These are phyloP conservation scores for Euphorbia pulcherrima DNA, from an alignment of 345 rosid genomes.

Conservation along the genomic window DNA sequence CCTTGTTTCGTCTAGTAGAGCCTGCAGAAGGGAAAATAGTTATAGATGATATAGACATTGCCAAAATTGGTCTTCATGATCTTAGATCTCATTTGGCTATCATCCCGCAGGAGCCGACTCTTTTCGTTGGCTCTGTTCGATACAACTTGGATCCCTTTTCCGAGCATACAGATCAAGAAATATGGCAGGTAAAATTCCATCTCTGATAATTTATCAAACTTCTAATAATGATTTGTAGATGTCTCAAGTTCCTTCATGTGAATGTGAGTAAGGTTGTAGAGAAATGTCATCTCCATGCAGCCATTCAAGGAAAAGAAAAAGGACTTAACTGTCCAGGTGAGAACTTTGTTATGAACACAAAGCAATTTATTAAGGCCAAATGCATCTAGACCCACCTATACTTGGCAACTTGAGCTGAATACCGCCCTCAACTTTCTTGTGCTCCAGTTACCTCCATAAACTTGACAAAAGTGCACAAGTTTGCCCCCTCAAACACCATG, in stretches of 20 bases:
- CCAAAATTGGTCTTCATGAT: conserved; percentile 26
- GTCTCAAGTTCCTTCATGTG: neutral
- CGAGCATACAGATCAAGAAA: conserved; percentile 32
- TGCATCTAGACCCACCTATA: no score
- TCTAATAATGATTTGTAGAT: neutral
- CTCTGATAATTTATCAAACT: neutral
- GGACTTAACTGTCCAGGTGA: conserved; percentile 35
- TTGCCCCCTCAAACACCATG: no score
- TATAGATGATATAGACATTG: conserved; percentile 14
- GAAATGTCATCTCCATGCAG: conserved; percentile 38
- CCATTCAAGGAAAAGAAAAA: conserved; percentile 10
- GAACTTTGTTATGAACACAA: neutral
- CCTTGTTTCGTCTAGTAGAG: conserved; percentile 25
- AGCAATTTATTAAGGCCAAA: neutral
- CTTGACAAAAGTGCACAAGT: no score
- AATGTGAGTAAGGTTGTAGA: conserved; percentile 32
- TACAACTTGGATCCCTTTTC: conserved; percentile 29
- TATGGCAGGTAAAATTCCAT: conserved; percentile 45
- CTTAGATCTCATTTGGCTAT: conserved; percentile 12
- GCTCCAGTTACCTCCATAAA: no score
- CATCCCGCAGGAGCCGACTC: conserved; percentile 24
- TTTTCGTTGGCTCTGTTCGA: conserved; percentile 21
- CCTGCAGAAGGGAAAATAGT: conserved; percentile 15
- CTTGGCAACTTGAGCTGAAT: no score
- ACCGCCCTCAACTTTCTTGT: no score